Conservation (phyloP, 345 rosid genomes). For the Firmiana major region DNA sequence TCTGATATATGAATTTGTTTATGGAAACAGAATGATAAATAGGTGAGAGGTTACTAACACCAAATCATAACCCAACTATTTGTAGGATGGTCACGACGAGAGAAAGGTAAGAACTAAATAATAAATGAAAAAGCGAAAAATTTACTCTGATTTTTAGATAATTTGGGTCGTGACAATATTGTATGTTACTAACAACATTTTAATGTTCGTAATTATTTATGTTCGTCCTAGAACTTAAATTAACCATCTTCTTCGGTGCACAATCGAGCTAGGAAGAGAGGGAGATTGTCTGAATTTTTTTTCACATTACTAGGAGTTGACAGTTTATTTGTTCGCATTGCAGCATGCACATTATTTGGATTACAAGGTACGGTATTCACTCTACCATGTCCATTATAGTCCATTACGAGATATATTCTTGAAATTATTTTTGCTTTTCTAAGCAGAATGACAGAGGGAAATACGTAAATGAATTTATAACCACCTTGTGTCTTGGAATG, state of each 20-base stretch:
- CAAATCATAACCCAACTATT: no score
- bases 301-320: not conserved
- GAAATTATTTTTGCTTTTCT: not conserved
- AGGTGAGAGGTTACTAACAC: no score
- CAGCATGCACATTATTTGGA: conserved; percentile 93
- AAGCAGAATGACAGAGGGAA: conserved; percentile 64
- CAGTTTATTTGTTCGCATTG: conserved; percentile 18
- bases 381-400: not conserved
- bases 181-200: conserved; percentile 33
- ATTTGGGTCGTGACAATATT: no score
- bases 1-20: no score
- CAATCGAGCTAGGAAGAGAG: not conserved
- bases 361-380: conserved; percentile 54
- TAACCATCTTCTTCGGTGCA: conserved; percentile 28
- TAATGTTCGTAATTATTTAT: not conserved
- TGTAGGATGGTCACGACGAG: no score
- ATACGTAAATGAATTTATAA: conserved; percentile 59
- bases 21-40: no score
- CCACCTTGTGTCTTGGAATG: conserved; percentile 82
- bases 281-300: not conserved
- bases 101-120: no score
- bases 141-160: no score
- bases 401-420: not conserved
- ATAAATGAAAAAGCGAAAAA: no score
- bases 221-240: not conserved